These are phyloP conservation scores for Lentinula sp. DNA, from an alignment of 768 basidiomycete genomes.

Conservation along the genomic window DNA sequence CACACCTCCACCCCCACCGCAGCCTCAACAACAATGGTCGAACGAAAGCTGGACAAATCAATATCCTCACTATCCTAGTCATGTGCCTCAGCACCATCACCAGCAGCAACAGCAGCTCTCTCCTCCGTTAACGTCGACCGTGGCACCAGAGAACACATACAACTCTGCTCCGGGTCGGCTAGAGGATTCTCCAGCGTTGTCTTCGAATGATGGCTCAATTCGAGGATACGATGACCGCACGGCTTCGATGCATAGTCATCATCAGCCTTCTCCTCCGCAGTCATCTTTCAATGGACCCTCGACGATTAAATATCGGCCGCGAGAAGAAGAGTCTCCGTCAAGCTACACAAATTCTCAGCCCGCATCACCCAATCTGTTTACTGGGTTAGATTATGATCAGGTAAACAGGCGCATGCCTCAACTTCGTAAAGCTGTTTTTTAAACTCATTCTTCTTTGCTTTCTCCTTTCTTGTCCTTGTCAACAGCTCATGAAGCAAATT, in stretches of 20 bases:
- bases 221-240: background rate
- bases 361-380: background rate
- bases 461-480: background rate
- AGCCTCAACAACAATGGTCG: slow-evolving; percentile 19
- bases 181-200: slow-evolving; percentile 16
- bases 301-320: background rate
- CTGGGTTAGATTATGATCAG: slow-evolving; percentile 2
- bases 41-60: background rate
- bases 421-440: background rate
- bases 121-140: slow-evolving; percentile 13
- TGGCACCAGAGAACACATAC: slow-evolving; percentile 27
- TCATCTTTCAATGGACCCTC: background rate
- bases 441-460: background rate
- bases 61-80: background rate
- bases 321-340: slow-evolving; percentile 2
- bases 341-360: slow-evolving; percentile 3
- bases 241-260: background rate
- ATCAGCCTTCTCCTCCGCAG: background rate
- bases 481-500: slow-evolving; percentile 2
- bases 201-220: slow-evolving; percentile 7
- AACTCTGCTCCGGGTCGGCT: slow-evolving; percentile 23
- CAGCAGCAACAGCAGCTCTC: slow-evolving; percentile 14
- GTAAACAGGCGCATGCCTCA: background rate
- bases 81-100: slow-evolving; percentile 12
- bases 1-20: slow-evolving; percentile 23